Evolutionary conservation across 306 rosid species (phyloP), one percentile per base, ranked within the genome.

Genomic region (Rubus idaeus): DNA sequence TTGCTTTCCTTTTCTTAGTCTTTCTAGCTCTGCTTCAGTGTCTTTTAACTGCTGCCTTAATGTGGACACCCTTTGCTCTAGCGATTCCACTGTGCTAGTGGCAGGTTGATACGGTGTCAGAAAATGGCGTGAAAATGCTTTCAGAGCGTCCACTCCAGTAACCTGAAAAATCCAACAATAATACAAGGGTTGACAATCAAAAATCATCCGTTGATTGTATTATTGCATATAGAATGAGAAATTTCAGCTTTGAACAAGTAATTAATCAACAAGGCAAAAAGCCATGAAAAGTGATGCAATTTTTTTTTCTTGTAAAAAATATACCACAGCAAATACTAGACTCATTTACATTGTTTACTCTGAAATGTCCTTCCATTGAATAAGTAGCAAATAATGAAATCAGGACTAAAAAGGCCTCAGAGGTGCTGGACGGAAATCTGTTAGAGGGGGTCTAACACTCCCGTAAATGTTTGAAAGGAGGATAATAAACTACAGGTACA

Each of bases 141-240:
- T 86, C 78, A 96, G 76, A 58, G 98, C 96, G 53, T 88, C 94
- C 45, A 92, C 89, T 60, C 99, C 97, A 5, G 99, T 96, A 77
- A 96, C 99, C 99, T 96, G 70, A 77, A 74, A 81, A 65, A 75
- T 81, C 60, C 47, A 74, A 12, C 65, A 62, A 35, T 49, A 13
- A 44, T 79, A 40, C 42, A 69, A 35, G 30, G 49, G n/a, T 51
- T 76, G 70, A 60, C 60, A 52, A 61, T 9, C 40, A 60, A 73
- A 23, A 13, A 30, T 14, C 68, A 57, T 7, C 26, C 60, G 57
- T 44, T 35, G 26, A 50, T 37, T 26, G 51, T 23, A 30, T 5
- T 45, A 16, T 4, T 14, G 18, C 13, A 57, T 30, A 58, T 5
- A 58, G 10, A 60, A 44, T 26, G 18, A 14, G n/a, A 39, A 20